Percentiles rank a stretch among this genome's conserved stretches.
Evolutionary conservation across 2,329 filamentous ascomycete species (phyloP).

Genomic region (Lasiodiplodia sp.): DNA sequence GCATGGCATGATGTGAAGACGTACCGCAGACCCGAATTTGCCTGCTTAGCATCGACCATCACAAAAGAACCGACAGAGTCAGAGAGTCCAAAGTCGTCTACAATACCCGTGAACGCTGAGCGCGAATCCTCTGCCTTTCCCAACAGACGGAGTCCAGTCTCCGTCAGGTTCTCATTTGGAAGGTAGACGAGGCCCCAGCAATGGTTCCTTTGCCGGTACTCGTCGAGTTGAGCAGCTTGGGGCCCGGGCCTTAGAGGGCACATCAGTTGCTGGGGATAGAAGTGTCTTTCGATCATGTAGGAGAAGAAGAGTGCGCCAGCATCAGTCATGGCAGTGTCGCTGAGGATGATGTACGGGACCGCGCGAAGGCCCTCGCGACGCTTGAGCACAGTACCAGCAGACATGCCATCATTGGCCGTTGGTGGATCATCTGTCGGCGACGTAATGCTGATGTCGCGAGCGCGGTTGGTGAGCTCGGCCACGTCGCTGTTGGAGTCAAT

Average conservation of each 20-base stretch:
- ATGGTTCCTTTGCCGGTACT: constrained; percentile 39
- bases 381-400: constrained; percentile 30
- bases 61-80: constrained; percentile 20
- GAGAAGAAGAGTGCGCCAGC: constrained; percentile 51
- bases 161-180: constrained; percentile 35
- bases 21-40: constrained; percentile 12
- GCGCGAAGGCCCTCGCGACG: constrained; percentile 48
- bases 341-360: constrained; percentile 49
- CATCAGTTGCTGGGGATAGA: constrained; percentile 47
- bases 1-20: not conserved
- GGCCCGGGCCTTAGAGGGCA: constrained; percentile 41
- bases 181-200: constrained; percentile 45
- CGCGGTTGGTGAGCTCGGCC: constrained; percentile 18
- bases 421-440: constrained; percentile 1
- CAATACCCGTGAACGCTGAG: constrained; percentile 19
- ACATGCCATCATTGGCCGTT: not conserved
- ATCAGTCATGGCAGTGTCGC: constrained; percentile 45
- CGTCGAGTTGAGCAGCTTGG: constrained; percentile 39
- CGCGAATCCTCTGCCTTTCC: constrained; percentile 26
- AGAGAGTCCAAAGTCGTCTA: constrained; percentile 6
- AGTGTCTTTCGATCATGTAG: constrained; percentile 48
- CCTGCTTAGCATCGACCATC: constrained; percentile 29
- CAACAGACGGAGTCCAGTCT: constrained; percentile 29
- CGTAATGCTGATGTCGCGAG: constrained; percentile 14
- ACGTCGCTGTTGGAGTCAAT: constrained; percentile 5